These are phyloP conservation scores for Pneumocystis canis DNA, from an alignment of 1,139 yeast species.

Conservation along the genomic window DNA sequence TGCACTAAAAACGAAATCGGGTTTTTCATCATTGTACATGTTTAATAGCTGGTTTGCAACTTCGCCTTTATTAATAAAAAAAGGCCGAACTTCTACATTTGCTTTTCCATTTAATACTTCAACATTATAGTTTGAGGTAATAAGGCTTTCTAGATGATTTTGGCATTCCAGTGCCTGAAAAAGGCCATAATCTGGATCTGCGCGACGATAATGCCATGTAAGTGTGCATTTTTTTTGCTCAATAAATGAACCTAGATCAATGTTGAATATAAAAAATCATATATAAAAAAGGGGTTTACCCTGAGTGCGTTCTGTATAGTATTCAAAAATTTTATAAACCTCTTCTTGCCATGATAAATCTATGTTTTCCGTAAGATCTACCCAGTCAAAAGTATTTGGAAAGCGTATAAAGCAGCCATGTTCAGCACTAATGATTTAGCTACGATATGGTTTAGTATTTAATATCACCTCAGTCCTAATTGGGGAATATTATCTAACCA, in stretches of 20 bases:
- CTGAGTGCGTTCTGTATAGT: slow-evolving; percentile 76
- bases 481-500: slow-evolving; percentile 59
- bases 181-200: slow-evolving; percentile 83
- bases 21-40: slow-evolving; percentile 33
- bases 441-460: neutral
- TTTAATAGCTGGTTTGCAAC: slow-evolving; percentile 65
- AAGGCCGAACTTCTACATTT: slow-evolving; percentile 88
- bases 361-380: slow-evolving; percentile 60
- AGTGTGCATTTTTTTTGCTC: slow-evolving; percentile 86
- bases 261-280: neutral
- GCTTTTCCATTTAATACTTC: slow-evolving; percentile 98
- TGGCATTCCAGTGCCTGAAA: slow-evolving; percentile 70
- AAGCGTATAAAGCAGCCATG: slow-evolving; percentile 91
- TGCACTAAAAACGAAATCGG: slow-evolving; percentile 74
- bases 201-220: slow-evolving; percentile 94
- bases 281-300: slow-evolving; percentile 22
- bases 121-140: slow-evolving; percentile 58
- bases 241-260: slow-evolving; percentile 40
- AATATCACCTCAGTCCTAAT: slow-evolving; percentile 42
- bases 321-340: slow-evolving; percentile 57
- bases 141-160: slow-evolving; percentile 44
- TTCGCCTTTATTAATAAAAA: slow-evolving; percentile 89
- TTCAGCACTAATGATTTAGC: slow-evolving; percentile 44
- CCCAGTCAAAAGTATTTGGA: slow-evolving; percentile 52
- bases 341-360: slow-evolving; percentile 91